Percentiles rank a stretch among this genome's conserved stretches.
Conservation (phyloP, 139 green algal species). For the Micractinium sp. region DNA sequence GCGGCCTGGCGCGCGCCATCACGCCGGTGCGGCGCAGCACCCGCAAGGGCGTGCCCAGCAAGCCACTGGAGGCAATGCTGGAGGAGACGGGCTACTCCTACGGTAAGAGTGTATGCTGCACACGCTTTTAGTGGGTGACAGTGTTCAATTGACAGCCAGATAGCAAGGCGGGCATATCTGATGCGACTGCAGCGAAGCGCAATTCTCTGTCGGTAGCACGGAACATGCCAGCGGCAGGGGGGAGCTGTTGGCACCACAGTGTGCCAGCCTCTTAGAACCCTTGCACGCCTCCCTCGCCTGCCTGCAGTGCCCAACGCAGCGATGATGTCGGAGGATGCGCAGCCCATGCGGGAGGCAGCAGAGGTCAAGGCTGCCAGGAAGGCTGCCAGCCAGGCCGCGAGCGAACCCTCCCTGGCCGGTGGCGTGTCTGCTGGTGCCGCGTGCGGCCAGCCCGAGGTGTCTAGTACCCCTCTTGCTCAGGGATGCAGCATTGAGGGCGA, state of each 20-base stretch:
- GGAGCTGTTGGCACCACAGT: too few relatives aligned
- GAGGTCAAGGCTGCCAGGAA: not conserved
- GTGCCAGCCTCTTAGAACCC: too few relatives aligned
- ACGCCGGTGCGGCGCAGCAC: constrained; percentile 37
- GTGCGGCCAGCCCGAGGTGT: not conserved
- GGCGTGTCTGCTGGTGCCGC: not conserved
- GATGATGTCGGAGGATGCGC: constrained; percentile 18
- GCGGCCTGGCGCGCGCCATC: constrained; percentile 18
- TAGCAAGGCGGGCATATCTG: not conserved
- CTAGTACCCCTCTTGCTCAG: not conserved
- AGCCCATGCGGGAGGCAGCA: constrained; percentile 1
- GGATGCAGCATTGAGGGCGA: not conserved
- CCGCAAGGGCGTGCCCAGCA: not conserved
- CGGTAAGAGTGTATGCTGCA: not conserved
- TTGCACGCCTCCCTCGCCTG: not conserved
- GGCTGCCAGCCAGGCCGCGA: not conserved
- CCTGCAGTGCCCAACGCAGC: constrained; percentile 36
- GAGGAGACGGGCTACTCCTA: constrained; percentile 36
- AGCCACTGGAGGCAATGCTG: constrained; percentile 31
- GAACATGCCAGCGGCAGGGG: too few relatives aligned
- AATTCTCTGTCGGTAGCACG: not conserved
- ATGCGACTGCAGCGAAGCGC: not conserved
- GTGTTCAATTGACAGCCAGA: not conserved
- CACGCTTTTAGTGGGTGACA: not conserved
- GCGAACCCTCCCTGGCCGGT: not conserved